phyloP scores from a whole-genome alignment of 352 stramenopile species.

The Pythium myriotylum region DNA sequence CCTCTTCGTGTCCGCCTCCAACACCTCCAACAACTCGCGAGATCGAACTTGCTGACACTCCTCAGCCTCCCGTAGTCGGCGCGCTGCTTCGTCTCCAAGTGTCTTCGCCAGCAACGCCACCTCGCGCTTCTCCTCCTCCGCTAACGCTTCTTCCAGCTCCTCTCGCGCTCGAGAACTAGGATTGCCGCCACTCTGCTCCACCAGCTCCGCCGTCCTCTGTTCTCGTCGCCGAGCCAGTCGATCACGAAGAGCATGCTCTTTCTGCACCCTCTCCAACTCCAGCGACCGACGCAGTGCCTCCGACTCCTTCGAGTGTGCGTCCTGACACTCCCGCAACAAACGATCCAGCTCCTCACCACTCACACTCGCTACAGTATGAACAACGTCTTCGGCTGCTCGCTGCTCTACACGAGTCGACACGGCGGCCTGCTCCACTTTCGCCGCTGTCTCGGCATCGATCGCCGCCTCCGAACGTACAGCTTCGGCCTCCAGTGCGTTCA shows the following conservation, averaged over 20 bases:
- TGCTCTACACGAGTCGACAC: not conserved
- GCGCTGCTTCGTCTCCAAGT: constrained; percentile 10
- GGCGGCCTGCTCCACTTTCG: not conserved
- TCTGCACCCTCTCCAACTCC: constrained; percentile 8
- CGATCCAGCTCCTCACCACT: constrained; percentile 14
- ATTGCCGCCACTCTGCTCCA: not conserved
- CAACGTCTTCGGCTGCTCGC: not conserved
- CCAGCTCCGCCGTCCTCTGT: not conserved
- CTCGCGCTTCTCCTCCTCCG: constrained; percentile 2
- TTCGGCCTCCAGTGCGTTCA: not conserved
- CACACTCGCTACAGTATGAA: not conserved
- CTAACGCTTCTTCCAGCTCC: constrained; percentile 4
- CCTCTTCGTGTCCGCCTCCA: constrained; percentile 3
- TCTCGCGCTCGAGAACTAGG: not conserved
- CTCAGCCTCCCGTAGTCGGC: constrained; percentile 9
- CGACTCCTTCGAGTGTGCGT: constrained; percentile 1
- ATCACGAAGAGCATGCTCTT: constrained; percentile 14
- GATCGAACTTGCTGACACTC: constrained; percentile 39
- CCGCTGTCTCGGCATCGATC: not conserved
- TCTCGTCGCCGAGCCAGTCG: constrained; percentile 15
- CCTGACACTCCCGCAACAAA: constrained; percentile 6
- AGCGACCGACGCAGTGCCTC: constrained; percentile 1
- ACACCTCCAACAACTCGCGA: constrained; percentile 29
- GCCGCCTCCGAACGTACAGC: not conserved
- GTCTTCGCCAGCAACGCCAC: not conserved